Conservation (phyloP, 2,329 filamentous ascomycete species). For the Curvularia eragrostidis region DNA sequence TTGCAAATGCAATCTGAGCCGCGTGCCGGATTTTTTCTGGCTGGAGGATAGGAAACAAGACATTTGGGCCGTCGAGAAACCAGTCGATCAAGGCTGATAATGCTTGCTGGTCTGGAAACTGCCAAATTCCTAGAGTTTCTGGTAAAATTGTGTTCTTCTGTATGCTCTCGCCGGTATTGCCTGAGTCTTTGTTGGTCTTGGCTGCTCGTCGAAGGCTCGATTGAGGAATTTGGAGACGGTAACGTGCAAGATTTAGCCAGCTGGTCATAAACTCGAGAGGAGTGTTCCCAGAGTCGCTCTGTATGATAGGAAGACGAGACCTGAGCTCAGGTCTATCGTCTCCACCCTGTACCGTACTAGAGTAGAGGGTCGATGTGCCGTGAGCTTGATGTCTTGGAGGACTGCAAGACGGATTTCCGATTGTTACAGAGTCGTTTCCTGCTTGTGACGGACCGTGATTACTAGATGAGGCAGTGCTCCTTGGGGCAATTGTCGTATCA, state of each 20-base stretch:
- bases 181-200: neutral
- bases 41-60: neutral
- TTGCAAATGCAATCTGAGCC: neutral
- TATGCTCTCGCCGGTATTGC: neutral
- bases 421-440: neutral
- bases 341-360: neutral
- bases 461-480: neutral
- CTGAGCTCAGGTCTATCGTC: slow-evolving; percentile 1
- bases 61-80: neutral
- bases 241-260: neutral
- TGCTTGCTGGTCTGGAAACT: neutral
- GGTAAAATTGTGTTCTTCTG: neutral
- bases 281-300: neutral
- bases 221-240: neutral
- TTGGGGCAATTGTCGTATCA: neutral
- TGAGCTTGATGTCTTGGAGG: neutral
- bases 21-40: neutral
- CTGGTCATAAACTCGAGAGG: neutral
- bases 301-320: neutral
- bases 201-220: neutral
- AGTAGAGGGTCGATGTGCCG: neutral
- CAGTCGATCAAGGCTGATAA: neutral
- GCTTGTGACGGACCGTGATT: neutral
- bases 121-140: neutral
- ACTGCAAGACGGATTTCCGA: neutral